phyloP scores from a whole-genome alignment of 2,329 filamentous ascomycete genomes.

The Neonectria faginata region DNA sequence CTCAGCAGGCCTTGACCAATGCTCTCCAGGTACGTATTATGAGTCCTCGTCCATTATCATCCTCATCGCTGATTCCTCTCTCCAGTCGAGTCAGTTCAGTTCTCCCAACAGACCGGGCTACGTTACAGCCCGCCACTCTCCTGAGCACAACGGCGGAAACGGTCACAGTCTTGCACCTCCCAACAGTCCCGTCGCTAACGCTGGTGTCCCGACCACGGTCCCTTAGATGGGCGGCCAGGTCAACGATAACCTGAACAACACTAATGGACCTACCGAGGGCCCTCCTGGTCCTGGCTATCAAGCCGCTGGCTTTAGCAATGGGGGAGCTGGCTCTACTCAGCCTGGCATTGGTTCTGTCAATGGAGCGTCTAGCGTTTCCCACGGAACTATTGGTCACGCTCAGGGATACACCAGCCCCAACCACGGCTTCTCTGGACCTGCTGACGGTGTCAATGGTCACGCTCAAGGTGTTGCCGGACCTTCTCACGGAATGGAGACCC shows the following conservation, averaged over 20 bases:
- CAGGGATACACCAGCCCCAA: not conserved
- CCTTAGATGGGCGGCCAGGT: conserved; percentile 44
- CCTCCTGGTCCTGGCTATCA: not conserved
- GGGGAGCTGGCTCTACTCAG: not conserved
- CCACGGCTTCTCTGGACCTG: not conserved
- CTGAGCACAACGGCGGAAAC: not conserved
- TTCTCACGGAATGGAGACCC: not conserved
- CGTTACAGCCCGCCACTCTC: not conserved
- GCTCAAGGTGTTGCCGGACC: not conserved
- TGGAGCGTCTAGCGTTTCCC: not conserved
- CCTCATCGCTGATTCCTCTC: not conserved
- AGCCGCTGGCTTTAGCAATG: not conserved
- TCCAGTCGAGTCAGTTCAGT: conserved; percentile 1
- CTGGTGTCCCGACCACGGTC: conserved; percentile 15
- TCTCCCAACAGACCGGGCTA: not conserved
- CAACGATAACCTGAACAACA: conserved; percentile 1
- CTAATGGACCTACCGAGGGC: not conserved
- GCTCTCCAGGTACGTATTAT: conserved; percentile 34
- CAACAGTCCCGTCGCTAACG: conserved; percentile 28
- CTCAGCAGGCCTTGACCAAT: conserved; percentile 40
- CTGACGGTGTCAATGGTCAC: not conserved
- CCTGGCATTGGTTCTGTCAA: not conserved
- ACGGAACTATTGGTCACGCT: not conserved
- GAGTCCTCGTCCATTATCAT: not conserved
- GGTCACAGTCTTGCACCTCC: conserved; percentile 28